These are phyloP conservation scores for Lanmaoa pseudosensibilis DNA, from an alignment of 768 basidiomycete genomes.

Conservation along the genomic window DNA sequence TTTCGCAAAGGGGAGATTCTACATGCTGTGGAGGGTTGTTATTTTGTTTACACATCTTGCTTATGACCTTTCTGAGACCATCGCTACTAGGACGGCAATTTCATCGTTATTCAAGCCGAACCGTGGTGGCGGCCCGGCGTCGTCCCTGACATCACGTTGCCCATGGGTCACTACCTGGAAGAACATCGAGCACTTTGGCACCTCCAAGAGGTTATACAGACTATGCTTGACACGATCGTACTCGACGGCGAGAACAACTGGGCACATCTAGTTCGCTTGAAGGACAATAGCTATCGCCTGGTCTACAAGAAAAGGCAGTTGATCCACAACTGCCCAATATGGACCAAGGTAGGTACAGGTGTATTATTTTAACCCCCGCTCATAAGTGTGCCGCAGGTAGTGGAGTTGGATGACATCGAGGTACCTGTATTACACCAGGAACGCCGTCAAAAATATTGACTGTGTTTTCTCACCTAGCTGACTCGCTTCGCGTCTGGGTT, in stretches of 20 bases:
- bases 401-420: constrained; percentile 34
- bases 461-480: constrained; percentile 14
- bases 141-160: neutral
- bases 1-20: constrained; percentile 20
- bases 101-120: constrained; percentile 32
- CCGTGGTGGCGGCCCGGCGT: constrained; percentile 25
- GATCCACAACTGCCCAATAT: constrained; percentile 25
- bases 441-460: neutral
- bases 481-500: constrained; percentile 23
- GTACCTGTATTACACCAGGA: constrained; percentile 4
- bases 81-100: constrained; percentile 26
- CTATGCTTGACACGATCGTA: constrained; percentile 33
- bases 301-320: constrained; percentile 27
- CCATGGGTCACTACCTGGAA: neutral
- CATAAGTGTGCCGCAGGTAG: constrained; percentile 21
- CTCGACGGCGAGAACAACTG: constrained; percentile 34
- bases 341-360: constrained; percentile 27
- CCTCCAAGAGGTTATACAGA: constrained; percentile 33
- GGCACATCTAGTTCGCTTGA: constrained; percentile 34
- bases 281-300: constrained; percentile 27
- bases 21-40: constrained; percentile 29
- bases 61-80: constrained; percentile 5
- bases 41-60: neutral
- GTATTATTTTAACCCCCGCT: neutral
- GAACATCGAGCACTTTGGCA: constrained; percentile 25